Evolutionary conservation across 257 asterid genomes (phyloP).

Genomic region (Cinchona pubescens): DNA sequence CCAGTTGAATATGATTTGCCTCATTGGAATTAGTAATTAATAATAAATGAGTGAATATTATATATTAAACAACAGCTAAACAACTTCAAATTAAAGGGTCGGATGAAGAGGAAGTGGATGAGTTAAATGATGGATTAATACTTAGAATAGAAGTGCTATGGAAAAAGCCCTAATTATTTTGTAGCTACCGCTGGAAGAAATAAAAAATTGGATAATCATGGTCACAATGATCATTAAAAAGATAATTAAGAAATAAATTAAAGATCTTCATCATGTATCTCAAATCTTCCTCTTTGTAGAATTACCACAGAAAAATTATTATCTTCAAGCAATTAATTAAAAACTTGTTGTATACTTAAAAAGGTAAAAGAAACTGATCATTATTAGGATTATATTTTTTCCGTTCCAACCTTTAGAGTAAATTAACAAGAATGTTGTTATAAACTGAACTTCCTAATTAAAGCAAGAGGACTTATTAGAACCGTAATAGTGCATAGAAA

Average conservation of each 20-base stretch:
- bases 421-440: background rate
- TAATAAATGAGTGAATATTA: background rate
- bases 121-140: background rate
- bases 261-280: background rate
- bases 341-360: background rate
- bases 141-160: background rate
- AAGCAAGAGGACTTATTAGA: background rate
- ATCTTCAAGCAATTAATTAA: background rate
- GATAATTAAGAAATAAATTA: background rate
- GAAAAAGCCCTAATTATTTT: background rate
- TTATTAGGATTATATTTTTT: background rate
- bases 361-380: background rate
- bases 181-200: background rate
- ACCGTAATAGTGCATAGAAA: background rate
- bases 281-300: conserved; percentile 9
- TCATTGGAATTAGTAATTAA: background rate
- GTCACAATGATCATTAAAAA: background rate
- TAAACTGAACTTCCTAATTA: background rate
- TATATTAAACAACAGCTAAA: background rate
- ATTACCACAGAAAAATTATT: conserved; percentile 3
- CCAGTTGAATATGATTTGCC: background rate
- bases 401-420: background rate
- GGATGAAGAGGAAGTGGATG: background rate
- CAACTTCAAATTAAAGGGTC: background rate
- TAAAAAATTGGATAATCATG: background rate